phyloP scores from a whole-genome alignment of 2,329 filamentous ascomycete genomes.

The Fusarium marasasianum region DNA sequence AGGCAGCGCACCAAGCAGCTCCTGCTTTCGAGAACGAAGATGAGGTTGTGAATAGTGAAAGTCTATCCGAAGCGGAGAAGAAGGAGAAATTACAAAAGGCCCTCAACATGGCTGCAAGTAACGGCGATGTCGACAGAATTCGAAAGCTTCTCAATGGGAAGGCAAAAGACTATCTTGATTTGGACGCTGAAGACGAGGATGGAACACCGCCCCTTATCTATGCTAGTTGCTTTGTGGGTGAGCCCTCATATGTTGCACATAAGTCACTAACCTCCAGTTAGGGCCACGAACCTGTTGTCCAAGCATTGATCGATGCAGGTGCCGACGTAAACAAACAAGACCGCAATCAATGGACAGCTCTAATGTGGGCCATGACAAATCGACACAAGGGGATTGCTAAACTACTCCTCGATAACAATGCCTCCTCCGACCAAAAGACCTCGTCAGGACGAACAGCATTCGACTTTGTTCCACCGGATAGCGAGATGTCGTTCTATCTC shows the following conservation, averaged over 20 bases:
- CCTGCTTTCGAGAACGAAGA: conserved; percentile 82
- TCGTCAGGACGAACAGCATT: conserved; percentile 93
- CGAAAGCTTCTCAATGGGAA: conserved; percentile 78
- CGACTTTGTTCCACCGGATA: conserved; percentile 94
- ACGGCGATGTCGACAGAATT: conserved; percentile 88
- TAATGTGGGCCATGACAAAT: conserved; percentile 99
- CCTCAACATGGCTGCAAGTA: conserved; percentile 94
- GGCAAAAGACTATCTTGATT: conserved; percentile 79
- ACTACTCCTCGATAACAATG: conserved; percentile 88
- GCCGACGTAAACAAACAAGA: conserved; percentile 93
- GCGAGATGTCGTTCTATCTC: conserved; percentile 95
- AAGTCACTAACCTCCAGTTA: conserved; percentile 46
- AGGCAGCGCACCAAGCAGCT: conserved; percentile 82
- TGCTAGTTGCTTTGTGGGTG: conserved; percentile 90
- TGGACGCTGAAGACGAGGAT: conserved; percentile 90
- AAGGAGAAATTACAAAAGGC: conserved; percentile 83
- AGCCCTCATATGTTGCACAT: not conserved
- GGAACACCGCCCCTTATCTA: conserved; percentile 97
- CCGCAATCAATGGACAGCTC: conserved; percentile 93
- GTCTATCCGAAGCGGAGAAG: conserved; percentile 80
- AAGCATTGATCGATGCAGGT: conserved; percentile 83
- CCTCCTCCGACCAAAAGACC: conserved; percentile 95
- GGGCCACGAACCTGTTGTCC: conserved; percentile 91
- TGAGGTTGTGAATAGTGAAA: conserved; percentile 77
- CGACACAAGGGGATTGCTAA: conserved; percentile 96